Evolutionary conservation across 1,284 basidiomycete genomes (phyloP).

Genomic region (Chiua sp.): DNA sequence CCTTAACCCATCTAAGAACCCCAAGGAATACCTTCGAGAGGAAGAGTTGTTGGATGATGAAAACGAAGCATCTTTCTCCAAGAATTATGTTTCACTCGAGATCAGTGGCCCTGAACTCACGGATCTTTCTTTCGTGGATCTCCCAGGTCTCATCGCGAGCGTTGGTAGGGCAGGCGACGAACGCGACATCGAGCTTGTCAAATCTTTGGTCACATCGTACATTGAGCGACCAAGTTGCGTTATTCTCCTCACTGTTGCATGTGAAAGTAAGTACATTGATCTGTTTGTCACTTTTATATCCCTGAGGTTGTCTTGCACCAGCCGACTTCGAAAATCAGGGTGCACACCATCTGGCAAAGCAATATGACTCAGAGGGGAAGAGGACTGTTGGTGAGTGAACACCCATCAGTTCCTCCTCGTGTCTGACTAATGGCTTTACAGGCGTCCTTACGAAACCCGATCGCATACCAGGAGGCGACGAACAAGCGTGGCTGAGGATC

Average conservation of each 20-base stretch:
- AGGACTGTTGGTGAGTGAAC: constrained; percentile 70
- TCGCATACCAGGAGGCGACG: constrained; percentile 67
- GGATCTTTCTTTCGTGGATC: constrained; percentile 69
- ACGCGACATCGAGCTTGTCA: constrained; percentile 62
- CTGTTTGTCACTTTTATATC: neutral
- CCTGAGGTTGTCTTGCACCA: constrained; percentile 30
- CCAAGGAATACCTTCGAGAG: constrained; percentile 46
- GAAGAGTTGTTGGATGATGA: too few relatives aligned
- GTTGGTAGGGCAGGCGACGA: constrained; percentile 54
- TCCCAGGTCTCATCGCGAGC: constrained; percentile 67
- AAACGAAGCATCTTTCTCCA: constrained; percentile 60
- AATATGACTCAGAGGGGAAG: constrained; percentile 60
- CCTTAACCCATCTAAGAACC: constrained; percentile 57
- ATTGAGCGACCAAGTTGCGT: constrained; percentile 69
- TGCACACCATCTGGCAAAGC: constrained; percentile 61
- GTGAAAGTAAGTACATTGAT: constrained; percentile 59
- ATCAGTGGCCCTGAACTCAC: constrained; percentile 71
- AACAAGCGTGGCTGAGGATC: constrained; percentile 61
- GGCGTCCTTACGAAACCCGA: constrained; percentile 85
- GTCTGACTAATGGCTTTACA: too few relatives aligned
- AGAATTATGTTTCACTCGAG: constrained; percentile 66
- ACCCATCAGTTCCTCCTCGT: too few relatives aligned
- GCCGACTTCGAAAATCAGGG: constrained; percentile 82
- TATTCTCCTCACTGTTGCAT: constrained; percentile 72
- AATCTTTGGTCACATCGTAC: constrained; percentile 60